These are phyloP conservation scores for Tylopilus vinaceipallidus DNA, from an alignment of 768 basidiomycete genomes.

Conservation along the genomic window DNA sequence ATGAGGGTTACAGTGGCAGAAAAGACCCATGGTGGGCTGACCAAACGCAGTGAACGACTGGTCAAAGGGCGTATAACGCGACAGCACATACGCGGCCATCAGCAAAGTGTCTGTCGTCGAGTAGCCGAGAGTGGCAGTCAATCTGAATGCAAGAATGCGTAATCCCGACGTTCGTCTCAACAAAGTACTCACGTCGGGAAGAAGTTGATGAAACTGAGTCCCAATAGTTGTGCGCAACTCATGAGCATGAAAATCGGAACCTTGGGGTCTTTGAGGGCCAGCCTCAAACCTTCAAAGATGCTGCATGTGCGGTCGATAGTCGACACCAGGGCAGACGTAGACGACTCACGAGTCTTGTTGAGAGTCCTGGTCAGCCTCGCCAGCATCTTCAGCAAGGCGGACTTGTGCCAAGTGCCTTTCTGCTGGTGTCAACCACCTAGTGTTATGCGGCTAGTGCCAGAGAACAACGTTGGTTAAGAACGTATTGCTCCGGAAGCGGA, in stretches of 20 bases:
- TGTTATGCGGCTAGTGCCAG: conserved; percentile 52
- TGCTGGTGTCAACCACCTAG: conserved; percentile 50
- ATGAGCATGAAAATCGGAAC: conserved; percentile 55
- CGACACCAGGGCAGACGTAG: background rate
- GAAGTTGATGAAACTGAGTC: conserved; percentile 60
- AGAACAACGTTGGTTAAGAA: too few relatives aligned
- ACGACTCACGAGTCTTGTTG: conserved; percentile 51
- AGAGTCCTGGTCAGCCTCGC: conserved; percentile 63
- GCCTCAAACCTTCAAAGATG: conserved; percentile 34
- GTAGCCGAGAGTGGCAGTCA: conserved; percentile 61
- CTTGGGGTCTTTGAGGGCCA: conserved; percentile 57
- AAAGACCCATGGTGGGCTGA: too few relatives aligned
- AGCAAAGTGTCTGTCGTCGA: conserved; percentile 56
- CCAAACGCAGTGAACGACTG: too few relatives aligned
- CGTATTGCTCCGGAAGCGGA: too few relatives aligned
- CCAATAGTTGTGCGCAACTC: conserved; percentile 50
- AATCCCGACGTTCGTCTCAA: background rate
- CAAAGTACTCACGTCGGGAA: conserved; percentile 43
- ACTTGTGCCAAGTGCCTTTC: conserved; percentile 59
- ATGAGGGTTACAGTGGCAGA: too few relatives aligned
- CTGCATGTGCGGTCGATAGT: conserved; percentile 2
- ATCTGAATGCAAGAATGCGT: conserved; percentile 28
- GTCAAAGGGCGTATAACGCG: too few relatives aligned
- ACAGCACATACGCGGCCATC: conserved; percentile 49
- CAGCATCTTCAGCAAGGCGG: conserved; percentile 64